A percentile compares a stretch with the other conserved stretches of the same genome.
Conservation (phyloP, 1,284 basidiomycete species). For the Ustilago bromivora region DNA sequence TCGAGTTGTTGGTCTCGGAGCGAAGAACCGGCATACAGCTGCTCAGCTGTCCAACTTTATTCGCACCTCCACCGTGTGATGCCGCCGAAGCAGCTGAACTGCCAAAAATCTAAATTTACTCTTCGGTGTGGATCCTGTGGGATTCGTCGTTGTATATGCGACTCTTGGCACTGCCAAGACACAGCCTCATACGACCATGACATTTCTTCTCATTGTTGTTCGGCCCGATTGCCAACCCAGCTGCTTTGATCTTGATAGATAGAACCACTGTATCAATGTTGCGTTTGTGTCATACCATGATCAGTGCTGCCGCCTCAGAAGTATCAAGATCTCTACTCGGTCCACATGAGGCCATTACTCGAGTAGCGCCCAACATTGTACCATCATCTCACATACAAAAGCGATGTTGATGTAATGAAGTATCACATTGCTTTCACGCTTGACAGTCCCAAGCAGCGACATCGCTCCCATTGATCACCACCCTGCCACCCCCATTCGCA, state of each 20-base stretch:
- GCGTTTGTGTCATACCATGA: neutral
- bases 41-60: neutral
- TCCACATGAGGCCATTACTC: too few species aligned
- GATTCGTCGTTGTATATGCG: neutral
- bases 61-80: neutral
- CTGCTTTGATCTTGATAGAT: neutral
- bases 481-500: neutral
- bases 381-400: too few species aligned
- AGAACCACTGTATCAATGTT: too few species aligned
- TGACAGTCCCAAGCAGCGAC: neutral
- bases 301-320: neutral
- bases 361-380: too few species aligned
- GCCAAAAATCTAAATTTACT: neutral
- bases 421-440: neutral
- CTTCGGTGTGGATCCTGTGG: neutral
- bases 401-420: neutral
- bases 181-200: slow-evolving; percentile 23
- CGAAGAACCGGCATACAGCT: neutral
- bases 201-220: neutral
- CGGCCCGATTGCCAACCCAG: neutral
- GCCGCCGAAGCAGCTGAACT: neutral
- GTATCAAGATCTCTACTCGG: neutral
- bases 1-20: neutral
- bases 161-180: neutral
- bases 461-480: slow-evolving; percentile 23